A percentile compares a stretch with the other conserved stretches of the same genome.
phyloP scores from a whole-genome alignment of 2,329 filamentous ascomycete genomes.

The Diplocarpon rosae region DNA sequence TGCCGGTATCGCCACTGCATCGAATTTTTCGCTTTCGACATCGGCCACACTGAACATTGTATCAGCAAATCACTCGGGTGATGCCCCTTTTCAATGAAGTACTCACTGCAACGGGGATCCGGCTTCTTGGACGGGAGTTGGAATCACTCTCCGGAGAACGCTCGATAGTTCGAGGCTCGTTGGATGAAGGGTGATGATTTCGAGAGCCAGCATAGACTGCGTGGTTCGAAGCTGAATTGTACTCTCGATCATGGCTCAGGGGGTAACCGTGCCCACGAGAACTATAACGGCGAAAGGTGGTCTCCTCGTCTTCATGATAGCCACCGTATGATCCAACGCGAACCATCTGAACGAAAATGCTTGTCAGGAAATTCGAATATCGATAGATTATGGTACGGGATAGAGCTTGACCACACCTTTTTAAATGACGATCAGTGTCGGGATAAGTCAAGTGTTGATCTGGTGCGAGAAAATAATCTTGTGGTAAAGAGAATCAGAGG shows the following conservation, averaged over 20 bases:
- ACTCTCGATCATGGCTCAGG: slow-evolving; percentile 22
- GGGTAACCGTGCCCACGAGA: slow-evolving; percentile 19
- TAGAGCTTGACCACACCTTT: slow-evolving; percentile 1
- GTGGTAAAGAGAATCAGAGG: too few relatives aligned
- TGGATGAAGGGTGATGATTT: slow-evolving; percentile 11
- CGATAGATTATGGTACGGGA: not conserved
- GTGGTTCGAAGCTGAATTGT: slow-evolving; percentile 8
- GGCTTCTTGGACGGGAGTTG: slow-evolving; percentile 24
- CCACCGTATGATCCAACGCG: slow-evolving; percentile 9
- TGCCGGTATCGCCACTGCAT: slow-evolving; percentile 77
- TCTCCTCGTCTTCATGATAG: slow-evolving; percentile 18
- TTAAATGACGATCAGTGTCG: not conserved
- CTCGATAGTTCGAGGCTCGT: slow-evolving; percentile 16
- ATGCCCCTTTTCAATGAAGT: not conserved
- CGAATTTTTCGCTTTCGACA: slow-evolving; percentile 92
- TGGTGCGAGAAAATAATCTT: too few relatives aligned
- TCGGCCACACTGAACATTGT: slow-evolving; percentile 57
- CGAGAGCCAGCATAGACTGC: slow-evolving; percentile 13
- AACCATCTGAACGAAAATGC: slow-evolving; percentile 11
- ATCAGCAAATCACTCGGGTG: not conserved
- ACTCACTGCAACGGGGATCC: slow-evolving; percentile 42
- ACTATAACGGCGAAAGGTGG: slow-evolving; percentile 18
- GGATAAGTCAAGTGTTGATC: too few relatives aligned
- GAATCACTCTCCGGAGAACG: slow-evolving; percentile 18
- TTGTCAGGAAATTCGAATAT: slow-evolving; percentile 1